Percentiles rank a stretch among this genome's conserved stretches.
Evolutionary conservation across 164 flowering plant species (phyloP).

Genomic region (Liquidambar formosana): DNA sequence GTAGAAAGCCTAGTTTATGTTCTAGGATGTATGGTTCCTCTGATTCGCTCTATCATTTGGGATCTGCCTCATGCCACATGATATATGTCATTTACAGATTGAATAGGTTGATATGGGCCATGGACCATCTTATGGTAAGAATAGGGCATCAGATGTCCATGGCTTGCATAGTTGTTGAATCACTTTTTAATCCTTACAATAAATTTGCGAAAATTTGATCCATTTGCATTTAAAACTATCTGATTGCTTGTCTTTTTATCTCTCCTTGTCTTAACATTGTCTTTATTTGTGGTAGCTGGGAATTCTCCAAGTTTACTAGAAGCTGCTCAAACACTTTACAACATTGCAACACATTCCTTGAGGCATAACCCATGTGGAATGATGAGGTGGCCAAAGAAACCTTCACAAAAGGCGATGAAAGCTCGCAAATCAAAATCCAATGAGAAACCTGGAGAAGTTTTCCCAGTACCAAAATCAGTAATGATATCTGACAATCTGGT

Average conservation of each 20-base stretch:
- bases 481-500: conserved; percentile 9
- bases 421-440: conserved; percentile 44
- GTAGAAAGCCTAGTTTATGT: too few relatives aligned
- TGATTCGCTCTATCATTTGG: not conserved
- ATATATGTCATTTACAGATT: not conserved
- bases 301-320: conserved; percentile 43
- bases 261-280: not conserved
- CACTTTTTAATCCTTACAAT: too few relatives aligned
- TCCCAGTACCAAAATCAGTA: conserved; percentile 20
- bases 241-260: not conserved
- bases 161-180: too few relatives aligned
- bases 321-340: conserved; percentile 78
- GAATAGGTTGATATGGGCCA: not conserved
- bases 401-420: conserved; percentile 55
- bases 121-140: not conserved
- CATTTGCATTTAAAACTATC: not conserved
- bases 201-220: too few relatives aligned
- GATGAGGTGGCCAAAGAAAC: conserved; percentile 50
- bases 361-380: conserved; percentile 33
- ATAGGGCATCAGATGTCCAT: not conserved
- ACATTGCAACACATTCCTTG: conserved; percentile 38
- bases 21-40: not conserved
- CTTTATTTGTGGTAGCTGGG: conserved; percentile 31
- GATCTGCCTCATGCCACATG: not conserved
- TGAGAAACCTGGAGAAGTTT: conserved; percentile 34